Conservation (phyloP, 257 asterid genomes). For the Nicotiana noctiflora region DNA sequence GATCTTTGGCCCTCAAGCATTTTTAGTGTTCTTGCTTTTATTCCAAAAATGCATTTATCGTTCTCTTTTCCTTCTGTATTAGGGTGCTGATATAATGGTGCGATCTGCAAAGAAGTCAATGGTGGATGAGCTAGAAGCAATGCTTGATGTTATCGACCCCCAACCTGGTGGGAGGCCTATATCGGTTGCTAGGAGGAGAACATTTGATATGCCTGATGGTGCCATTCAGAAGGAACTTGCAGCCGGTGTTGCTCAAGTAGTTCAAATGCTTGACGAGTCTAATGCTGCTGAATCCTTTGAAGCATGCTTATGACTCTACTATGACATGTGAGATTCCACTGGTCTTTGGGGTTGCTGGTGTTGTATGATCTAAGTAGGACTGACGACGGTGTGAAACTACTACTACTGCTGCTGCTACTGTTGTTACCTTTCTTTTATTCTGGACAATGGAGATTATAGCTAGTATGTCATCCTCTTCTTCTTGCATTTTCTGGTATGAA, state of each 20-base stretch:
- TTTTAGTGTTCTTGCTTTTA: background rate
- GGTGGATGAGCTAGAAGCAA: constrained; percentile 89
- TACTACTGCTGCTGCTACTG: background rate
- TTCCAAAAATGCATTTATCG: background rate
- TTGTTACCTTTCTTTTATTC: background rate
- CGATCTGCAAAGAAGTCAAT: constrained; percentile 67
- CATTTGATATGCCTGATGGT: constrained; percentile 85
- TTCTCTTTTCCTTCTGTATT: background rate
- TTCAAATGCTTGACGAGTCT: constrained; percentile 70
- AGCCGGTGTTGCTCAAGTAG: constrained; percentile 88
- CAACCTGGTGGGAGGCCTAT: constrained; percentile 51
- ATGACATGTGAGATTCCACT: background rate
- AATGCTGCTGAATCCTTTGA: constrained; percentile 44
- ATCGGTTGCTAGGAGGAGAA: constrained; percentile 59
- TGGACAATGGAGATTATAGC: constrained; percentile 8
- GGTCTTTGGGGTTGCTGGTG: background rate
- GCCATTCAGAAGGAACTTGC: constrained; percentile 64
- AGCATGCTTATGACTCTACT: constrained; percentile 28
- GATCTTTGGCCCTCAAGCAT: background rate
- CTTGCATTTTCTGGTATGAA: background rate
- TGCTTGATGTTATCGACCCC: constrained; percentile 94
- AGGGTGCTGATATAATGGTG: constrained; percentile 86
- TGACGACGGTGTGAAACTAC: background rate
- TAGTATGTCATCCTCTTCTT: background rate
- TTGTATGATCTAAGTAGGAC: constrained; percentile 10